Percentiles rank a stretch among this genome's conserved stretches.
These are phyloP conservation scores for Nicotiana sylvestris DNA, from an alignment of 257 asterid species.

Conservation along the genomic window DNA sequence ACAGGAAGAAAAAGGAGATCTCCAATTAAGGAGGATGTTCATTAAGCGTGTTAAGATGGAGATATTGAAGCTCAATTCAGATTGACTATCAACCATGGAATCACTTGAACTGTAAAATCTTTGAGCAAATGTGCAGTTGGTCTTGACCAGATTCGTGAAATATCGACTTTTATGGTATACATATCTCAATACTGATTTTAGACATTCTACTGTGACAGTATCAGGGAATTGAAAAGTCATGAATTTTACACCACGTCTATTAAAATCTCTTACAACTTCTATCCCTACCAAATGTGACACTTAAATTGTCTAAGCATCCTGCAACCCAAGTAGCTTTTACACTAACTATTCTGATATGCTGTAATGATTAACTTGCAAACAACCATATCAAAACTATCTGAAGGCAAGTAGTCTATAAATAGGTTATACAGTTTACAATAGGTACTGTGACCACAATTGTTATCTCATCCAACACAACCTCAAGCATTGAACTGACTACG, in stretches of 20 bases:
- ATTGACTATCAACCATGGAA: neutral
- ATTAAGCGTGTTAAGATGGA: neutral
- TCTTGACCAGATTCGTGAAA: neutral
- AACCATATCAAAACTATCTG: neutral
- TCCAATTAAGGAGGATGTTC: neutral
- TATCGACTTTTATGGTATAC: neutral
- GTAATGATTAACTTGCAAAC: neutral
- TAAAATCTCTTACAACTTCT: neutral
- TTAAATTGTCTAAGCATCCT: too few species aligned
- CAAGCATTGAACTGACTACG: neutral
- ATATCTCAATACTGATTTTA: neutral
- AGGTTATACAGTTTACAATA: neutral
- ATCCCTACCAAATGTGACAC: neutral
- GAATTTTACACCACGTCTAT: neutral
- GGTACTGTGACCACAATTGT: neutral
- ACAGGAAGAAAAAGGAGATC: neutral
- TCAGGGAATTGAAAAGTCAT: neutral
- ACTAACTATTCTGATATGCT: too few species aligned
- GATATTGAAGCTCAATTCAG: neutral
- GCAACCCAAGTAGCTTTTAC: too few species aligned
- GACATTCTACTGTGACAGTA: neutral
- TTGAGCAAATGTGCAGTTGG: neutral
- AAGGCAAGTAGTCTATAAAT: neutral
- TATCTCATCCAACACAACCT: neutral
- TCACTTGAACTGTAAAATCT: neutral